Percentiles rank a stretch among this genome's conserved stretches.
These are phyloP conservation scores for Rubia tinctorum DNA, from an alignment of 305 asterid species.

Conservation along the genomic window DNA sequence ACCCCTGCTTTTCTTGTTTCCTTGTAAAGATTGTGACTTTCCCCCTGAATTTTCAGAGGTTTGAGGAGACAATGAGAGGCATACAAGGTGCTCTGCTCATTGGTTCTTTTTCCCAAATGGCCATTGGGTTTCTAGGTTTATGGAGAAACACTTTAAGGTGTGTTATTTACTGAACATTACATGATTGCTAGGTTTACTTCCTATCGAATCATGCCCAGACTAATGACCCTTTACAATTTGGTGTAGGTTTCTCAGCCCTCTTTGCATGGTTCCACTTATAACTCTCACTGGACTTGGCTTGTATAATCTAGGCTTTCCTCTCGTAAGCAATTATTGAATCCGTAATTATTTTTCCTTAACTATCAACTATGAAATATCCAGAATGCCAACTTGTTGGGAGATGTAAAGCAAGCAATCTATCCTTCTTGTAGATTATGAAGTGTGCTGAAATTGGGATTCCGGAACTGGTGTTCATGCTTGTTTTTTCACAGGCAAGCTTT, in stretches of 20 bases:
- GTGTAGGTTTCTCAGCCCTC: background rate
- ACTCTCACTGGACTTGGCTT: conserved; percentile 68
- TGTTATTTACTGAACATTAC: conserved; percentile 8
- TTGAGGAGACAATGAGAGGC: conserved; percentile 59
- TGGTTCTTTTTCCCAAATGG: conserved; percentile 57
- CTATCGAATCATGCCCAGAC: background rate
- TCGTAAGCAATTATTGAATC: background rate
- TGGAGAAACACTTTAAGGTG: conserved; percentile 74
- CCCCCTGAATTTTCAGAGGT: conserved; percentile 37
- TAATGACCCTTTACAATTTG: background rate
- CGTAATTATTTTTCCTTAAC: conserved; percentile 13
- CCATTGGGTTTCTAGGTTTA: conserved; percentile 56
- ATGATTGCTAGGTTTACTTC: background rate
- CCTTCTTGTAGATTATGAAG: conserved; percentile 43
- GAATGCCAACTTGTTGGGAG: background rate
- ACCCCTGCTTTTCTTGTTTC: background rate
- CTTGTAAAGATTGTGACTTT: background rate
- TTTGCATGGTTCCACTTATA: conserved; percentile 45
- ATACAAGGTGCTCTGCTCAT: conserved; percentile 77
- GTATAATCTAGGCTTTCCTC: conserved; percentile 65
- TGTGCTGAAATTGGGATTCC: conserved; percentile 73
- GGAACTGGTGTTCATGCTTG: conserved; percentile 40
- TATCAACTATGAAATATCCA: conserved; percentile 17
- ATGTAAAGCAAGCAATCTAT: background rate
- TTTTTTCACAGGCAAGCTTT: conserved; percentile 55